phyloP scores from a whole-genome alignment of 1,139 yeast species.

The Diutina ranongensis region DNA sequence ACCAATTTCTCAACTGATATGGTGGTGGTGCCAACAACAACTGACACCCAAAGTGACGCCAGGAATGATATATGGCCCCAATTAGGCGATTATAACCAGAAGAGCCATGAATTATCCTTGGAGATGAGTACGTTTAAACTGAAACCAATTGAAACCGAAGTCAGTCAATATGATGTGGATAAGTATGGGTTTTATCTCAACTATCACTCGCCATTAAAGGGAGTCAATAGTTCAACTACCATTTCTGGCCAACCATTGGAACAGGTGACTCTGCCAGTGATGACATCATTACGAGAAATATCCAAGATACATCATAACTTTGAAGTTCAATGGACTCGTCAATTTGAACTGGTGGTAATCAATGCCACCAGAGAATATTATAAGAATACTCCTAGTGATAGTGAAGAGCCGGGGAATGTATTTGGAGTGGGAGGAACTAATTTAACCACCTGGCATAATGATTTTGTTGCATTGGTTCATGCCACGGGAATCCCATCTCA shows the following conservation, averaged over 20 bases:
- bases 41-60: neutral
- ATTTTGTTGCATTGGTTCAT: slow-evolving; percentile 16
- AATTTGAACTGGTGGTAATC: neutral
- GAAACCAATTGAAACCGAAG: neutral
- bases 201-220: neutral
- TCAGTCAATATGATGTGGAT: neutral
- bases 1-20: neutral
- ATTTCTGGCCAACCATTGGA: neutral
- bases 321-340: neutral
- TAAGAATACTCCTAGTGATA: neutral
- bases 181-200: slow-evolving; percentile 2
- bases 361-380: neutral
- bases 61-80: neutral
- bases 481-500: slow-evolving; percentile 38
- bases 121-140: neutral
- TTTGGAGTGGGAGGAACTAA: neutral
- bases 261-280: neutral
- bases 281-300: neutral
- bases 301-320: neutral
- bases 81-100: neutral
- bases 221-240: neutral
- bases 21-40: neutral
- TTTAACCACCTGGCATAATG: neutral
- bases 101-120: neutral
- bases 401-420: neutral